Base-by-base conservation (phyloP, 106 monocot species). In the Dendrobium huoshanense region DNA sequence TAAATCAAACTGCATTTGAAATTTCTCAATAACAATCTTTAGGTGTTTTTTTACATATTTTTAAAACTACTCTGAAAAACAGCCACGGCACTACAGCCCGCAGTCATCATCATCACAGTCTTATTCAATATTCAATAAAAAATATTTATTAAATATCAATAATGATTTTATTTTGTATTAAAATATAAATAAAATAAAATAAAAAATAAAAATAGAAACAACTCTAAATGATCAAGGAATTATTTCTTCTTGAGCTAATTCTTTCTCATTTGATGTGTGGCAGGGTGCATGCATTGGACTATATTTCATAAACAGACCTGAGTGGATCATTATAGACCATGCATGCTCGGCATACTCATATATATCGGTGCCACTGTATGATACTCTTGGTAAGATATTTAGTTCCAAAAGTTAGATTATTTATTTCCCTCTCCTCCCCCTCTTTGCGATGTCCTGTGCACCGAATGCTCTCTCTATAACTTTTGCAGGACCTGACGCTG, bases 271-370 rank as follows among this genome's bases (percentile, higher is more conserved):
- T 31, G 31, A 75, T 44, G 18, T 80, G 59, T 82, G 41, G 64
- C 77, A 99, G 95, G 98, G 92, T 81, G 89, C 92, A 47, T 83
- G 88, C 49, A 67, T 99, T 88, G 98, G 98, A 77, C 72, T 99
- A 27, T 99, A 99, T 81, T 93, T 99, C 55, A 89, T 95, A 78
- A 99, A 99, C 81, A 89, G 92, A 81, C 95, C 98, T n/a, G 98
- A 99, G 75, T 99, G 98, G 98, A 85, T 87, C 18, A 87, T 99
- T 65, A 90, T 93, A 75, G 98, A 99, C 73, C 94, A 99, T 91
- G 95, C 98, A 22, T 99, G 98, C 70, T 81, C 98, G 43, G 94
- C 98, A 43, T 95, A 92, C 77, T 99, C 98, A 47, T 99, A 91
- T 68, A 33, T 95, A 77, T 95, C 95, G 44, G 98, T 99, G 7